Evolutionary conservation across 208 protist species (phyloP).

Genomic region (Crithidia acanthocephali): DNA sequence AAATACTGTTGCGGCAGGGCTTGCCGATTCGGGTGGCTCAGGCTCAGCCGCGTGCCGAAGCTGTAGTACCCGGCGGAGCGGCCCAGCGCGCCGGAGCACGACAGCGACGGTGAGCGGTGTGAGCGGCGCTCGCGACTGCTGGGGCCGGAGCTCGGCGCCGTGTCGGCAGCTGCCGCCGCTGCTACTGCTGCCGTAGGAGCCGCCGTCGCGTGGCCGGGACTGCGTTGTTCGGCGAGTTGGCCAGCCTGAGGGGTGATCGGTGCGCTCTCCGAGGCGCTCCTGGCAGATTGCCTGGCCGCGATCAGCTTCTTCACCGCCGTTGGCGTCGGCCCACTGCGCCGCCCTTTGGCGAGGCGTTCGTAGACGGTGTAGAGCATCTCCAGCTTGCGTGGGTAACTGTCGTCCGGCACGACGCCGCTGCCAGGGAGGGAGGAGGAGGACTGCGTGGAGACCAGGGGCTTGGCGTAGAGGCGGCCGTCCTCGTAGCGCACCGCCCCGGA

Average conservation of each 20-base stretch:
- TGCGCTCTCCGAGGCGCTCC: neutral
- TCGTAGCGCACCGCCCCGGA: constrained; percentile 7
- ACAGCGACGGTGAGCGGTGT: constrained; percentile 30
- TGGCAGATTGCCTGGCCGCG: neutral
- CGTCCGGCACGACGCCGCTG: constrained; percentile 12
- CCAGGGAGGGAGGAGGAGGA: neutral
- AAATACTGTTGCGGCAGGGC: constrained; percentile 48
- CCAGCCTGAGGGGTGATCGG: neutral
- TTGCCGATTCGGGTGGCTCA: constrained; percentile 59
- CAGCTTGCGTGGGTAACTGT: constrained; percentile 28
- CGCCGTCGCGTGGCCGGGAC: neutral
- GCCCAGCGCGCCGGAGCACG: constrained; percentile 37
- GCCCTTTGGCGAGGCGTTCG: constrained; percentile 26
- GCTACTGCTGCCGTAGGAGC: too few species aligned
- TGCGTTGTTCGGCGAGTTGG: neutral
- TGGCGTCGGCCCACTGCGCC: constrained; percentile 6
- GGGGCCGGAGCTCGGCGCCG: neutral
- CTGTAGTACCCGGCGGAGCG: constrained; percentile 77
- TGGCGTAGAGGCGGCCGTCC: constrained; percentile 1
- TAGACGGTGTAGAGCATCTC: constrained; percentile 49
- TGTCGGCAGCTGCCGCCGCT: too few species aligned
- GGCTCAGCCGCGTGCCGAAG: constrained; percentile 51
- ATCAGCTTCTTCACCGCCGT: neutral
- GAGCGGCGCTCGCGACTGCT: constrained; percentile 16
- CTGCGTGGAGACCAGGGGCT: neutral